Conservation (phyloP, 2,329 filamentous ascomycete genomes). For the Aspergillus fumigatus region DNA sequence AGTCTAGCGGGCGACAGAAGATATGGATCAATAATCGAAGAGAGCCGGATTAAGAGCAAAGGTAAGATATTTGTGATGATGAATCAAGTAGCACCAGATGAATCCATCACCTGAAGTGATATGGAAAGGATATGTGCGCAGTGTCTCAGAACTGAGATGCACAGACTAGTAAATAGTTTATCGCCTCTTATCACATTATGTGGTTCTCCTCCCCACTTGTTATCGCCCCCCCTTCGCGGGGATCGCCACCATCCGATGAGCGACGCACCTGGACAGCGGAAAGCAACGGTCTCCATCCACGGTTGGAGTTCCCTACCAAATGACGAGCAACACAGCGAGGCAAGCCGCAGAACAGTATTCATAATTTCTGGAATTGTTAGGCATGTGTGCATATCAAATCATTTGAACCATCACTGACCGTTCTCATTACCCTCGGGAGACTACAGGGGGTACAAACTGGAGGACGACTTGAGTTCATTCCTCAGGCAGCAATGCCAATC, state of each 20-base stretch:
- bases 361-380: not conserved
- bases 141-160: too few relatives aligned
- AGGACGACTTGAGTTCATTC: not conserved
- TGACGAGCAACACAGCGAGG: not conserved
- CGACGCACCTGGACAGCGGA: conserved; percentile 1
- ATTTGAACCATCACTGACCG: too few relatives aligned
- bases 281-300: not conserved
- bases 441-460: not conserved
- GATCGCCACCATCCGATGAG: conserved; percentile 37
- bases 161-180: conserved; percentile 8
- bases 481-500: not conserved
- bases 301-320: not conserved
- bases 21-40: not conserved
- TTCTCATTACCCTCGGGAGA: not conserved
- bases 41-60: not conserved
- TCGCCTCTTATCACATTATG: conserved; percentile 10
- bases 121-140: not conserved
- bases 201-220: not conserved
- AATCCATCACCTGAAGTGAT: conserved; percentile 1
- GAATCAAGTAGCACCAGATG: not conserved
- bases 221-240: conserved; percentile 18
- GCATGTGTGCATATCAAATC: not conserved
- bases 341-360: not conserved
- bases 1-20: not conserved
- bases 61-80: not conserved